phyloP scores from a whole-genome alignment of 768 basidiomycete species.

The Tephrocybe sp. region DNA sequence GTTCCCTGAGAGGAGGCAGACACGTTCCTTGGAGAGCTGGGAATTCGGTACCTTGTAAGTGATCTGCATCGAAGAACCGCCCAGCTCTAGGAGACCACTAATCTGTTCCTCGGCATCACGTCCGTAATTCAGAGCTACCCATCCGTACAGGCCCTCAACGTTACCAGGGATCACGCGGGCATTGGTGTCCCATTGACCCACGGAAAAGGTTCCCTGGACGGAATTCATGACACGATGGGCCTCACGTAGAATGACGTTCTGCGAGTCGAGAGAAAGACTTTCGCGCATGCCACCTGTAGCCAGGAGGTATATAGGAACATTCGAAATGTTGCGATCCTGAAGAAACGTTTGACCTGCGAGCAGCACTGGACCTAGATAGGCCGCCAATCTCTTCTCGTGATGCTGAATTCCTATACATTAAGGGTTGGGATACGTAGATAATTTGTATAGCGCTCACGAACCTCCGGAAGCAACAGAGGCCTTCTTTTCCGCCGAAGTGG shows the following conservation, averaged over 20 bases:
- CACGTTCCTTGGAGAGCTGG: conserved; percentile 1
- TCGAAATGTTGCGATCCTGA: not conserved
- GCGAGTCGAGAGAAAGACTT: not conserved
- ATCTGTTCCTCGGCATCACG: conserved; percentile 9
- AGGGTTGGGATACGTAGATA: not conserved
- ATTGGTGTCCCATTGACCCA: conserved; percentile 2
- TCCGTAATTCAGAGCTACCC: conserved; percentile 14
- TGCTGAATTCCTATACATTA: conserved; percentile 5
- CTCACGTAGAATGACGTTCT: conserved; percentile 1
- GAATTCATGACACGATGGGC: conserved; percentile 1
- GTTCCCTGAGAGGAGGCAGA: conserved; percentile 10
- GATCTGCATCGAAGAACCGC: conserved; percentile 16
- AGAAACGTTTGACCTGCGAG: conserved; percentile 2
- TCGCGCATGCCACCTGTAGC: conserved; percentile 17
- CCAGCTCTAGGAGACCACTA: conserved; percentile 10
- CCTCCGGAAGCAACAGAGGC: conserved; percentile 6
- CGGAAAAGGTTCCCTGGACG: not conserved
- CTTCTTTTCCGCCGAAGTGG: conserved; percentile 5
- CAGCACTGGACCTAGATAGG: conserved; percentile 8
- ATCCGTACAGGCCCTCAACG: conserved; percentile 13
- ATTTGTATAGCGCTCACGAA: not conserved
- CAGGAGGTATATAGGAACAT: conserved; percentile 12
- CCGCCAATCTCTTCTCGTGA: conserved; percentile 3
- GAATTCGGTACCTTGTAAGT: conserved; percentile 8
- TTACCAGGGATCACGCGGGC: conserved; percentile 12